Conservation (phyloP, 208 protist genomes). For the Lotmaria passim region DNA sequence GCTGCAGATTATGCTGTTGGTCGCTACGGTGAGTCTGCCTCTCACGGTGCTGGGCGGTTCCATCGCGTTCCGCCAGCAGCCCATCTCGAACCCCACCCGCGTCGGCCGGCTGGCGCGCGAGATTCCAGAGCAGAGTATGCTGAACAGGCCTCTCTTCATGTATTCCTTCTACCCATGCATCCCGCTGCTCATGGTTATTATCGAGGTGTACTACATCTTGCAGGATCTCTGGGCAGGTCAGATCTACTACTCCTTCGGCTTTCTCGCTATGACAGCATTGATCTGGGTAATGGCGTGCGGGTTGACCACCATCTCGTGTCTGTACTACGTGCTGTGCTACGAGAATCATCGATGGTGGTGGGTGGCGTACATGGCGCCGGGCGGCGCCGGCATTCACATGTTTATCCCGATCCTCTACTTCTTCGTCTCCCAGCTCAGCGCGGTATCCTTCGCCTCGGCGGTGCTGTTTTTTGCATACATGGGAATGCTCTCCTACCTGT, state of each 20-base stretch:
- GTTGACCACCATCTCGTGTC: constrained; percentile 97
- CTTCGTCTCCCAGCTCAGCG: constrained; percentile 78
- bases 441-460: constrained; percentile 69
- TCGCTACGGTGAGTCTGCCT: constrained; percentile 95
- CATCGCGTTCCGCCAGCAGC: constrained; percentile 91
- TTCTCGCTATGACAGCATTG: constrained; percentile 96
- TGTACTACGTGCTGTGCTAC: constrained; percentile 98
- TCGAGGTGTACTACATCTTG: constrained; percentile 99
- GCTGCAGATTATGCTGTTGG: constrained; percentile 72
- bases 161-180: constrained; percentile 82
- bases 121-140: constrained; percentile 91
- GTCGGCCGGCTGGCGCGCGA: constrained; percentile 97
- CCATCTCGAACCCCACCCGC: constrained; percentile 83
- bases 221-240: constrained; percentile 93
- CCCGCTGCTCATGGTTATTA: constrained; percentile 97
- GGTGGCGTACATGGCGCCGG: constrained; percentile 93
- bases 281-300: constrained; percentile 95
- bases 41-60: constrained; percentile 96
- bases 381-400: constrained; percentile 91
- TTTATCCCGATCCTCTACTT: constrained; percentile 94
- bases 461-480: constrained; percentile 93
- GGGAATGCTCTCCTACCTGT: constrained; percentile 71
- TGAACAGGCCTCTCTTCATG: constrained; percentile 63
- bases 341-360: constrained; percentile 99
- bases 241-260: constrained; percentile 99